Evolutionary conservation across 1,284 basidiomycete species (phyloP).

Genomic region (Schizophyllum amplum): DNA sequence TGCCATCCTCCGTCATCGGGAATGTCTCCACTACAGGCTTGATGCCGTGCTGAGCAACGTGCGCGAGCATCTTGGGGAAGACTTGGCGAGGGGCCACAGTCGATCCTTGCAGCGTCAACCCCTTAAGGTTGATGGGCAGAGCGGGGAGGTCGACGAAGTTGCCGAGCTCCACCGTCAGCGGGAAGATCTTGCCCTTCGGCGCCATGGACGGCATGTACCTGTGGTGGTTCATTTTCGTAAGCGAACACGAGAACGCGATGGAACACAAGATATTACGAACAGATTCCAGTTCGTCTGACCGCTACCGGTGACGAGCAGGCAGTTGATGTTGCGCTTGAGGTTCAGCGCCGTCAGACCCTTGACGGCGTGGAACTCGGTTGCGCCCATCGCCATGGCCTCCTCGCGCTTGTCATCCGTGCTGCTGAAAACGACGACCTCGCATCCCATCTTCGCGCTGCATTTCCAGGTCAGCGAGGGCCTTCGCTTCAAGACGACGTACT

Average conservation of each 20-base stretch:
- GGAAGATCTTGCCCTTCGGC: constrained; percentile 7
- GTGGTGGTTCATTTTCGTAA: neutral
- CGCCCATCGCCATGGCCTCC: constrained; percentile 5
- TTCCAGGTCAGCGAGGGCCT: neutral
- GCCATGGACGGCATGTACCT: constrained; percentile 7
- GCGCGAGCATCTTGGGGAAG: constrained; percentile 8
- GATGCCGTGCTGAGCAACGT: constrained; percentile 6
- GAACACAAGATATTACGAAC: neutral
- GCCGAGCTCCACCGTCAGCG: constrained; percentile 6
- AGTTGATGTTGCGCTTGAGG: neutral
- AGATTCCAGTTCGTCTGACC: neutral
- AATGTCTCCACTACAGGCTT: constrained; percentile 21
- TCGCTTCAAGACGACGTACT: neutral
- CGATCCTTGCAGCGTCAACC: constrained; percentile 6
- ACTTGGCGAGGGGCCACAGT: constrained; percentile 5
- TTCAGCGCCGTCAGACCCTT: constrained; percentile 3
- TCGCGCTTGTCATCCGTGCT: constrained; percentile 7
- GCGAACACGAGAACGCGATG: neutral
- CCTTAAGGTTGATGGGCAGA: constrained; percentile 2
- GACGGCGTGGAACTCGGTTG: constrained; percentile 8
- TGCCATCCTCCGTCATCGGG: constrained; percentile 20
- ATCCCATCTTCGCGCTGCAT: constrained; percentile 7
- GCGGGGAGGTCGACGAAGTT: constrained; percentile 3
- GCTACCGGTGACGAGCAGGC: constrained; percentile 1
- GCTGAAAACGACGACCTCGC: constrained; percentile 7